Evolutionary conservation across 306 rosid genomes (phyloP).

Genomic region (Quercus agrifolia): DNA sequence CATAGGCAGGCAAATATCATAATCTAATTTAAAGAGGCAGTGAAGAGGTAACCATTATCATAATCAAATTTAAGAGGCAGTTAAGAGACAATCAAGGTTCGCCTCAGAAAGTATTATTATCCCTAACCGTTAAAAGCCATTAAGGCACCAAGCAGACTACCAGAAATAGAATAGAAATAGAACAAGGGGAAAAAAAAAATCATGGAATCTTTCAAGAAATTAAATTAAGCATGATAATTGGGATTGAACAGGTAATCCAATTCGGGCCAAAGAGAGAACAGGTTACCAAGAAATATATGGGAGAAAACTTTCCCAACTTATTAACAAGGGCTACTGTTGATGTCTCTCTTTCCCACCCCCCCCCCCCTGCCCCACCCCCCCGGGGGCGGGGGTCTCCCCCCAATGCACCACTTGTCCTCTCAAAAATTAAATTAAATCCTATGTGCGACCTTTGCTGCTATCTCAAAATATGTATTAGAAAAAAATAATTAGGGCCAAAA

Average conservation of each 20-base stretch:
- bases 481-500: not conserved
- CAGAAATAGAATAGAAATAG: not conserved
- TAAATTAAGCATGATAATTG: not conserved
- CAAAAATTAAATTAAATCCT: not conserved
- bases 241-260: not conserved
- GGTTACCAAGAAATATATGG: not conserved
- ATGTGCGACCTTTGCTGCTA: not conserved
- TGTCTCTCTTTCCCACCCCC: not conserved
- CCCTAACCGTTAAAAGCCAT: no score
- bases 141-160: no score
- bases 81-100: no score
- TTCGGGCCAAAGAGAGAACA: no score
- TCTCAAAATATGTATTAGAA: not conserved
- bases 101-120: no score
- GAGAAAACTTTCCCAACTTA: not conserved
- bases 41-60: no score
- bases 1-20: no score
- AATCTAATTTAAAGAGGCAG: no score
- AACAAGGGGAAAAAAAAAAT: not conserved
- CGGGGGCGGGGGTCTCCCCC: not conserved
- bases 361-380: not conserved
- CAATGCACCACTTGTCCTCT: not conserved
- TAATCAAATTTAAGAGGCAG: no score
- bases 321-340: not conserved
- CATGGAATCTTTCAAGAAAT: not conserved